A percentile compares a stretch with the other conserved stretches of the same genome.
These are phyloP conservation scores for Talaromyces albobiverticillius DNA, from an alignment of 2,329 filamentous ascomycete species.

Conservation along the genomic window DNA sequence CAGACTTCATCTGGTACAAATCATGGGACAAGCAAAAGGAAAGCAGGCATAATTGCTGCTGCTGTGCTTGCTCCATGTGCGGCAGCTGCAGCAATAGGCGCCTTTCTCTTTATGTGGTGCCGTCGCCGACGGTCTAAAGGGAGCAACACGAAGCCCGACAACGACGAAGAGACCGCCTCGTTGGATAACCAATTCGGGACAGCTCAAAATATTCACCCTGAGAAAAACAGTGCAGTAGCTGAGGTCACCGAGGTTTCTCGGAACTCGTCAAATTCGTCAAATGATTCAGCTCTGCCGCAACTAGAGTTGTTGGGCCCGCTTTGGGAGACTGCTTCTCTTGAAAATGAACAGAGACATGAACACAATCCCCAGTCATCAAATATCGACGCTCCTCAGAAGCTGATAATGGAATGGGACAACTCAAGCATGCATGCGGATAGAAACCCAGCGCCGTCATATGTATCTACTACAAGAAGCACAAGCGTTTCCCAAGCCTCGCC, in stretches of 20 bases:
- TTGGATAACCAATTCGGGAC: conserved; percentile 21
- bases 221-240: neutral
- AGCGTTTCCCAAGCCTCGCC: conserved; percentile 30
- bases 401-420: conserved; percentile 30
- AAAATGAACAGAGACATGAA: conserved; percentile 18
- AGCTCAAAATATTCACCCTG: conserved; percentile 16
- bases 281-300: conserved; percentile 29
- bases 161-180: conserved; percentile 17
- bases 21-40: conserved; percentile 23
- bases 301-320: conserved; percentile 32
- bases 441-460: conserved; percentile 21
- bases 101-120: conserved; percentile 35
- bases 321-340: conserved; percentile 29
- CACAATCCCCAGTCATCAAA: neutral
- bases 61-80: conserved; percentile 35
- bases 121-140: conserved; percentile 26
- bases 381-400: conserved; percentile 23
- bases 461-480: conserved; percentile 25
- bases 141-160: conserved; percentile 20
- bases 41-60: conserved; percentile 37
- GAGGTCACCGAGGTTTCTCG: conserved; percentile 21
- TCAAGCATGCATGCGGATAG: conserved; percentile 21
- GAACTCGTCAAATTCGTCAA: conserved; percentile 21
- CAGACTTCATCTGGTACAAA: conserved; percentile 19
- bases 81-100: conserved; percentile 25